These are phyloP conservation scores for Mycena haematopus DNA, from an alignment of 768 basidiomycete species.

Conservation along the genomic window DNA sequence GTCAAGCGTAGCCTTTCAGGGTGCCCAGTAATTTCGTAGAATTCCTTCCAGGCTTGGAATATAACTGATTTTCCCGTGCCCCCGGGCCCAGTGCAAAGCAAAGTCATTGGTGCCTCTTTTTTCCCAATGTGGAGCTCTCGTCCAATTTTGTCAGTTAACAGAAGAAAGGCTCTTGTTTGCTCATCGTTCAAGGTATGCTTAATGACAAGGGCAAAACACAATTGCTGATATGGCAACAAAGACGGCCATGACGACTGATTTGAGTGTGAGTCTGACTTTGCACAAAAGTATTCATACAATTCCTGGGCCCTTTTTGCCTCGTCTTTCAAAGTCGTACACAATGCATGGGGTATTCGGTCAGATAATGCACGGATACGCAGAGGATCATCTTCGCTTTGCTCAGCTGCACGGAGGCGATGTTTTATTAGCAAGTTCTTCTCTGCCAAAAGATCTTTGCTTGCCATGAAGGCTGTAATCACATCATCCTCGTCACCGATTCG, in stretches of 20 bases:
- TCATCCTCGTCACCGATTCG: slow-evolving; percentile 5
- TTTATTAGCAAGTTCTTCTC: slow-evolving; percentile 9
- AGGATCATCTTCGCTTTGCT: neutral
- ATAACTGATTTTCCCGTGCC: neutral
- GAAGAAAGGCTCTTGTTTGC: neutral
- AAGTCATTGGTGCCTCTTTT: neutral
- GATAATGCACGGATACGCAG: neutral
- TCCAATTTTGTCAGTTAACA: neutral
- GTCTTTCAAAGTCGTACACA: slow-evolving; percentile 24
- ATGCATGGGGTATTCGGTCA: neutral
- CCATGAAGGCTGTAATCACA: neutral
- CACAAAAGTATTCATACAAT: neutral
- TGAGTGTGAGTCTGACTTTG: neutral
- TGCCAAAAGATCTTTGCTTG: neutral
- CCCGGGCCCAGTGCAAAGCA: neutral
- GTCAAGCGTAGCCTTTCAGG: neutral
- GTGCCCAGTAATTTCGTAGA: neutral
- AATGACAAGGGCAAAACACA: neutral
- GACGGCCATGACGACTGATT: neutral
- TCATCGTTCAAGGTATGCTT: neutral
- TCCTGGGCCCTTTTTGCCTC: slow-evolving; percentile 4
- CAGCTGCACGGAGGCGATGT: slow-evolving; percentile 1
- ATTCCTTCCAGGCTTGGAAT: neutral
- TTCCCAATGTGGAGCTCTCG: neutral
- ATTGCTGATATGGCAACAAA: neutral